Evolutionary conservation across 2,329 filamentous ascomycete genomes (phyloP).

Genomic region (Nothophaeocryptopus gaeumannii): DNA sequence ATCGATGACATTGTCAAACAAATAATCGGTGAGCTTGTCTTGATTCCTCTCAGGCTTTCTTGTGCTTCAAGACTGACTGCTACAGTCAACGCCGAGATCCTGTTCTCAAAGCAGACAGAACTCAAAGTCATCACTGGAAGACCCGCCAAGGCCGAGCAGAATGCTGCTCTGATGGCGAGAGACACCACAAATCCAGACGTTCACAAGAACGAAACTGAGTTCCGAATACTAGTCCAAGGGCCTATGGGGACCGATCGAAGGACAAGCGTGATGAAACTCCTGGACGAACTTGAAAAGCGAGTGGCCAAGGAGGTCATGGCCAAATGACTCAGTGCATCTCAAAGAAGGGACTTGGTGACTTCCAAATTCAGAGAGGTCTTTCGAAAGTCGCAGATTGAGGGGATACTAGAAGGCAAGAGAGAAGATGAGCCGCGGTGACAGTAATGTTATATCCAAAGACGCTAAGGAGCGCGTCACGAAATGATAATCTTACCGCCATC

Average conservation of each 20-base stretch:
- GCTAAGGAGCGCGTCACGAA: too few relatives aligned
- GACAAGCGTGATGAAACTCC: slow-evolving; percentile 22
- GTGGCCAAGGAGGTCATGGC: slow-evolving; percentile 24
- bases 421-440: too few relatives aligned
- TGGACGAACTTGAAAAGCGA: slow-evolving; percentile 25
- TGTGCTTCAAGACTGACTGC: too few relatives aligned
- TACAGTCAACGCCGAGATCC: slow-evolving; percentile 21
- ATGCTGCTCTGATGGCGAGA: slow-evolving; percentile 18
- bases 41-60: too few relatives aligned
- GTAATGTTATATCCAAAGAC: too few relatives aligned
- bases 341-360: too few relatives aligned
- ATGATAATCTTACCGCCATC: too few relatives aligned
- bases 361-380: too few relatives aligned
- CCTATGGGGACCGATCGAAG: slow-evolving; percentile 18
- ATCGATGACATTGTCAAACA: slow-evolving; percentile 10
- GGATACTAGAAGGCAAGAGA: too few relatives aligned
- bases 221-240: slow-evolving; percentile 23
- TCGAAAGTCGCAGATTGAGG: too few relatives aligned
- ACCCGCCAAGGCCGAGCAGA: slow-evolving; percentile 13
- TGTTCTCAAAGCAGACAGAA: slow-evolving; percentile 21
- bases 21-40: not conserved
- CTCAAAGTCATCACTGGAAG: slow-evolving; percentile 24
- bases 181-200: slow-evolving; percentile 17
- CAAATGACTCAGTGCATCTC: too few relatives aligned
- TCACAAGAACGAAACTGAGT: slow-evolving; percentile 16